Percentiles rank a stretch among this genome's conserved stretches.
Evolutionary conservation across 805 yeast genomes (phyloP).

Genomic region (Candida methanosorbosa): DNA sequence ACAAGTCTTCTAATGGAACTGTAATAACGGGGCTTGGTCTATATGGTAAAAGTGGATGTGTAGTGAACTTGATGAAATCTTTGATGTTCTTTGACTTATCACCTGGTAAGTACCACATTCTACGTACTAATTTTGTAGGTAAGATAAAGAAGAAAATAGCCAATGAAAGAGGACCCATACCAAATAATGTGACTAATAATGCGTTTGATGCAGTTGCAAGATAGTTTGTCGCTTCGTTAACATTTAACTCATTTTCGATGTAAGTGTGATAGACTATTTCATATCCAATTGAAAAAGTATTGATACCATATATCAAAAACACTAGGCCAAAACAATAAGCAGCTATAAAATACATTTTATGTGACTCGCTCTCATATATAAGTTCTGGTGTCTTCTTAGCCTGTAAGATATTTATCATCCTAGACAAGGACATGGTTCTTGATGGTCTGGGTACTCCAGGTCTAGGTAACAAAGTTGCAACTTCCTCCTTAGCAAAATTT

Average conservation of each 20-base stretch:
- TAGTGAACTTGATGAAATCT: conserved; percentile 44
- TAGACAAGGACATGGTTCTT: conserved; percentile 42
- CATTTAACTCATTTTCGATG: conserved; percentile 21
- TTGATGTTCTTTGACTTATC: conserved; percentile 31
- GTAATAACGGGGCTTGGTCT: conserved; percentile 68
- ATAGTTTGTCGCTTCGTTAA: conserved; percentile 14
- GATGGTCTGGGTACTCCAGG: conserved; percentile 75
- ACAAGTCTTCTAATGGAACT: conserved; percentile 47
- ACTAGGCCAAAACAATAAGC: conserved; percentile 63
- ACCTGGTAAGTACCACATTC: conserved; percentile 72
- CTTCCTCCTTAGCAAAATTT: conserved; percentile 54
- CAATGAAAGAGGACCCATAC: conserved; percentile 32
- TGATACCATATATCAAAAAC: conserved; percentile 60
- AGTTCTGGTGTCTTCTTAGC: conserved; percentile 45
- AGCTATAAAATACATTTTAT: conserved; percentile 61
- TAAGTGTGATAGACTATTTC: conserved; percentile 18
- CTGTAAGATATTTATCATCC: conserved; percentile 50
- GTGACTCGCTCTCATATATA: conserved; percentile 79
- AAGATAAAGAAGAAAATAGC: conserved; percentile 35
- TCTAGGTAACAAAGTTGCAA: conserved; percentile 62
- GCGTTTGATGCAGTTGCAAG: conserved; percentile 17
- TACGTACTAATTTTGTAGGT: conserved; percentile 64
- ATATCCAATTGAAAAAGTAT: conserved; percentile 23
- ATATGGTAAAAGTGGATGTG: conserved; percentile 72
- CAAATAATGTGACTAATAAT: conserved; percentile 27